These are phyloP conservation scores for Rhizopus sp. DNA, from an alignment of 371 early-diverging fungal species.

Conservation along the genomic window DNA sequence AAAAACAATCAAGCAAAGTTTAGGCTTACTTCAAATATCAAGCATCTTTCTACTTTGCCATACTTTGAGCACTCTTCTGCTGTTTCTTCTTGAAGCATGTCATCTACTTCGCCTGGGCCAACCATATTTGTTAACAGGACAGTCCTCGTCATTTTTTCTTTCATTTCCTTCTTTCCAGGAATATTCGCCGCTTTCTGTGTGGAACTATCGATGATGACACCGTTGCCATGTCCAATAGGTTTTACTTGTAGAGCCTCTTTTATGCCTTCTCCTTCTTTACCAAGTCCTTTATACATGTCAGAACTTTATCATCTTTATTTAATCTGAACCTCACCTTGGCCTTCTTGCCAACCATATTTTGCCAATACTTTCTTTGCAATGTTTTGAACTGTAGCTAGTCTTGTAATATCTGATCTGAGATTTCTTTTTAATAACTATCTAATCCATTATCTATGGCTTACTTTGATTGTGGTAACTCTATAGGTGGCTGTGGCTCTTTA, in stretches of 20 bases:
- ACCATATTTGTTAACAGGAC: slow-evolving; percentile 68
- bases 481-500: not conserved
- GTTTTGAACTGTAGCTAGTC: slow-evolving; percentile 19
- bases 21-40: slow-evolving; percentile 62
- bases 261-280: slow-evolving; percentile 39
- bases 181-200: not conserved
- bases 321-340: slow-evolving; percentile 27
- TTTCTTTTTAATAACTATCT: not conserved
- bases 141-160: slow-evolving; percentile 32
- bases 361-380: slow-evolving; percentile 39
- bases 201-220: slow-evolving; percentile 29
- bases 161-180: not conserved
- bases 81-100: slow-evolving; percentile 73
- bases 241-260: slow-evolving; percentile 37
- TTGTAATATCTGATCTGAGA: not conserved
- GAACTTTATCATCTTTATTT: not conserved
- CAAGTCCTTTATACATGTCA: slow-evolving; percentile 24
- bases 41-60: slow-evolving; percentile 69
- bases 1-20: not conserved
- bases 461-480: slow-evolving; percentile 6
- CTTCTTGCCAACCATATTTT: slow-evolving; percentile 44
- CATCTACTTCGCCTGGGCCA: slow-evolving; percentile 74
- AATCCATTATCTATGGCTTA: not conserved
- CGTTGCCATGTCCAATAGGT: slow-evolving; percentile 33
- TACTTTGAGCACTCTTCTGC: slow-evolving; percentile 77